Percentiles rank a stretch among this genome's conserved stretches.
These are phyloP conservation scores for Ophiostoma himal-ulmi DNA, from an alignment of 2,329 filamentous ascomycete species.

Conservation along the genomic window DNA sequence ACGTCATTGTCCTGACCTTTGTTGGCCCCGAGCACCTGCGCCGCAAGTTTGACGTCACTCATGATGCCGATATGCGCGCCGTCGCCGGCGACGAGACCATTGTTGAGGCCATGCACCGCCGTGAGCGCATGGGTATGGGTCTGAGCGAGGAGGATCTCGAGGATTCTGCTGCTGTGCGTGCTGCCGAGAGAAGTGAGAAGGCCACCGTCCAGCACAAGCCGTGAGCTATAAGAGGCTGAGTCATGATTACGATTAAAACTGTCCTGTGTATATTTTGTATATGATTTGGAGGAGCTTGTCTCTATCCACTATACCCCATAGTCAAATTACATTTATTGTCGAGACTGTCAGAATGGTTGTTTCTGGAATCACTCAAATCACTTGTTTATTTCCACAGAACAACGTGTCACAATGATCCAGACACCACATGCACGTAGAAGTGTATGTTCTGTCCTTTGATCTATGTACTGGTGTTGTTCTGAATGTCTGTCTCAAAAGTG, in stretches of 20 bases:
- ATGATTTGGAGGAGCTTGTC: background rate
- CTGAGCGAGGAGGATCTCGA: constrained; percentile 26
- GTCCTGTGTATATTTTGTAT: background rate
- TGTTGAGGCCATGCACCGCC: constrained; percentile 26
- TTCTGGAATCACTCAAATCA: too few species aligned
- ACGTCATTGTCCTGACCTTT: constrained; percentile 56
- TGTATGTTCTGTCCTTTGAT: too few species aligned
- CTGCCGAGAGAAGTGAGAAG: constrained; percentile 5
- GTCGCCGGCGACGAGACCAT: constrained; percentile 39
- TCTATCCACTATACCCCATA: background rate
- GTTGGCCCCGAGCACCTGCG: constrained; percentile 54
- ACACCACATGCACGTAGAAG: too few species aligned
- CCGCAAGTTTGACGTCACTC: constrained; percentile 46
- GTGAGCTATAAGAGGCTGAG: background rate
- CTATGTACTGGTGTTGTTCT: too few species aligned
- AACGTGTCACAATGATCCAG: too few species aligned
- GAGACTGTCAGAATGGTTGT: too few species aligned
- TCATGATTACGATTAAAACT: background rate
- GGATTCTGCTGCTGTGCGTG: constrained; percentile 22
- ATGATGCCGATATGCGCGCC: constrained; percentile 45
- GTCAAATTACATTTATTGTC: constrained; percentile 1
- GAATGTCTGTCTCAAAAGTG: too few species aligned
- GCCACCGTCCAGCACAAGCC: constrained; percentile 9
- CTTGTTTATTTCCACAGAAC: too few species aligned
- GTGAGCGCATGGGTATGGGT: constrained; percentile 27